These are phyloP conservation scores for Amniculicola lignicola DNA, from an alignment of 495 filamentous ascomycete species.

Conservation along the genomic window DNA sequence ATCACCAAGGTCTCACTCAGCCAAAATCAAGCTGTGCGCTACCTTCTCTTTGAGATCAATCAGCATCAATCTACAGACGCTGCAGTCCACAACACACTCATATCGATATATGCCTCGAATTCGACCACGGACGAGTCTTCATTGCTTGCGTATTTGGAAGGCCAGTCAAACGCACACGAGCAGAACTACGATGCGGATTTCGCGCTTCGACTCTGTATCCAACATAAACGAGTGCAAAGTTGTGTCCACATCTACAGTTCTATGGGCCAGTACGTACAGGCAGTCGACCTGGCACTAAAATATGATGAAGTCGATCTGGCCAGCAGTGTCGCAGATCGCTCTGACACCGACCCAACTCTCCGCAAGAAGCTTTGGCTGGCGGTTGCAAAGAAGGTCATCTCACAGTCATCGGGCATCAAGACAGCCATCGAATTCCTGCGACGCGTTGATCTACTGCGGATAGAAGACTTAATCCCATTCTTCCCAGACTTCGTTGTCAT, in stretches of 20 bases:
- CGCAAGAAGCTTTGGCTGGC: slow-evolving; percentile 94
- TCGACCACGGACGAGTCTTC: slow-evolving; percentile 75
- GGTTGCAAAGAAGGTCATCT: slow-evolving; percentile 88
- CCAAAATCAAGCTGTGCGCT: slow-evolving; percentile 90
- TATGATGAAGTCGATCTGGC: slow-evolving; percentile 88
- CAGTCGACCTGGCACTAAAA: slow-evolving; percentile 85
- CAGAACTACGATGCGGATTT: slow-evolving; percentile 95
- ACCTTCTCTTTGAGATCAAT: slow-evolving; percentile 89
- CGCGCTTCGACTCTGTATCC: slow-evolving; percentile 90
- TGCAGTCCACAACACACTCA: slow-evolving; percentile 95
- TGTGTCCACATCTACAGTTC: slow-evolving; percentile 94
- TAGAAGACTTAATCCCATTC: slow-evolving; percentile 96
- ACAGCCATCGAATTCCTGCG: slow-evolving; percentile 91
- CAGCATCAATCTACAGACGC: slow-evolving; percentile 76
- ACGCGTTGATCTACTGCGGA: slow-evolving; percentile 84
- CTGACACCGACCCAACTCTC: slow-evolving; percentile 69
- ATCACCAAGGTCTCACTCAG: slow-evolving; percentile 58
- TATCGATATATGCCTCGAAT: slow-evolving; percentile 92
- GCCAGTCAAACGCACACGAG: slow-evolving; percentile 54
- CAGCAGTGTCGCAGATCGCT: slow-evolving; percentile 81
- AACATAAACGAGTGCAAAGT: slow-evolving; percentile 84
- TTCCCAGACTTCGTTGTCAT: slow-evolving; percentile 99
- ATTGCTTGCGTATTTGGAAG: slow-evolving; percentile 82
- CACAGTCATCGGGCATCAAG: slow-evolving; percentile 80
- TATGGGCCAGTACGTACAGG: slow-evolving; percentile 89